Evolutionary conservation across 805 yeast species (phyloP).

Genomic region (Saturnispora serradocipensis): DNA sequence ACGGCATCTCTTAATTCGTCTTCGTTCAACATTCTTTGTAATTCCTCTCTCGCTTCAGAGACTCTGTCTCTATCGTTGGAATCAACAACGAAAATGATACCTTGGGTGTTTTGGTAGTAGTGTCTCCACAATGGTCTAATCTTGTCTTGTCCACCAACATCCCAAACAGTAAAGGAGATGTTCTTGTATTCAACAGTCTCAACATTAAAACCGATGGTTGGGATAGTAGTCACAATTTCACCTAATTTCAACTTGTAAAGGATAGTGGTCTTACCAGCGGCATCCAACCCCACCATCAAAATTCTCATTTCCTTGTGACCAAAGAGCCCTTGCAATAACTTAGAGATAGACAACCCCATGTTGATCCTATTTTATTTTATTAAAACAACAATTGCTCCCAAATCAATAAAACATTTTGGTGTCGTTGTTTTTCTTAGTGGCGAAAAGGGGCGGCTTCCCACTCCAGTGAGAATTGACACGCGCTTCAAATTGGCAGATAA

Average conservation of each 20-base stretch:
- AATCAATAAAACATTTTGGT: background rate
- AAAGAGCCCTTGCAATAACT: constrained; percentile 87
- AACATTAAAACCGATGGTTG: constrained; percentile 95
- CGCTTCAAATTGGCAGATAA: constrained; percentile 7
- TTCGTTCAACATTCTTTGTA: constrained; percentile 97
- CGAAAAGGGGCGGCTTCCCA: constrained; percentile 5
- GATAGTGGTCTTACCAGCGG: constrained; percentile 97
- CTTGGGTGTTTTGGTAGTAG: constrained; percentile 97
- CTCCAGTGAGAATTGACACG: constrained; percentile 2
- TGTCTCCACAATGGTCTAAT: constrained; percentile 99
- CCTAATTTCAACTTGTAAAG: constrained; percentile 90
- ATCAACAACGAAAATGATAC: constrained; percentile 96
- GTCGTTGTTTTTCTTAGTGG: constrained; percentile 2
- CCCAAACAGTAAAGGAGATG: constrained; percentile 97
- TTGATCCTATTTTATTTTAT: constrained; percentile 8
- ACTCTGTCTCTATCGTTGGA: constrained; percentile 97
- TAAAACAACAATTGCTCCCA: background rate
- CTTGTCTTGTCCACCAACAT: constrained; percentile 99
- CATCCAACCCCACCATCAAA: constrained; percentile 96
- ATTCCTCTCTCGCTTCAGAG: constrained; percentile 95
- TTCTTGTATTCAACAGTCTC: constrained; percentile 96
- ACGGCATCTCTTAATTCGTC: constrained; percentile 96
- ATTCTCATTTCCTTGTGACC: constrained; percentile 98
- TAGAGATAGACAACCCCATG: constrained; percentile 96
- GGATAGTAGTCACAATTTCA: constrained; percentile 92